A percentile compares a stretch with the other conserved stretches of the same genome.
phyloP scores from a whole-genome alignment of 2,329 filamentous ascomycete species.

The Cytospora leucostoma region DNA sequence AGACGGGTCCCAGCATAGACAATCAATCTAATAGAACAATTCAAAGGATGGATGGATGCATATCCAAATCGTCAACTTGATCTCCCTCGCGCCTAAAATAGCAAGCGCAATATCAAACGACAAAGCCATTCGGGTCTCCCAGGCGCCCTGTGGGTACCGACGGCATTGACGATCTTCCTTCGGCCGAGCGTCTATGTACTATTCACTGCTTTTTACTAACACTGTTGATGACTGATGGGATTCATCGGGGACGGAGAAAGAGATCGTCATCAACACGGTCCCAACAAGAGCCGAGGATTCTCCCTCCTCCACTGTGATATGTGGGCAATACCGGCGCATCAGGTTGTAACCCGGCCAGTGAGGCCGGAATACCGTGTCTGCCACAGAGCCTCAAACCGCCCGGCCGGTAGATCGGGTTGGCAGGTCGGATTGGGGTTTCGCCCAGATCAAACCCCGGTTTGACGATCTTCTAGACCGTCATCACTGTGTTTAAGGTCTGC shows the following conservation, averaged over 20 bases:
- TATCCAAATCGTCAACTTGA: not conserved
- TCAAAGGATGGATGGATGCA: not conserved
- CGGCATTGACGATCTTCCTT: not conserved
- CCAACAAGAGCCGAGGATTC: not conserved
- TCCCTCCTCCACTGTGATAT: not conserved
- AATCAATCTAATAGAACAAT: too few species aligned
- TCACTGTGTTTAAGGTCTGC: not conserved
- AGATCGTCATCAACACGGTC: not conserved
- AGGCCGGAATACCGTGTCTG: not conserved
- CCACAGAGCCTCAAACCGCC: conserved; percentile 23
- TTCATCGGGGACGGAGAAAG: not conserved
- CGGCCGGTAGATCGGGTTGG: conserved; percentile 10
- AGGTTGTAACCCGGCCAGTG: conserved; percentile 12
- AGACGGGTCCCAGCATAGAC: too few species aligned
- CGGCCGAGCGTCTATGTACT: not conserved
- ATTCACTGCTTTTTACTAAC: not conserved
- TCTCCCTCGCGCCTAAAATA: conserved; percentile 19
- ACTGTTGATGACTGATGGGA: not conserved
- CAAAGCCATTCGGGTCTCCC: conserved; percentile 9
- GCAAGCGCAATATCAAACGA: conserved; percentile 6
- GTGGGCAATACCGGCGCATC: not conserved
- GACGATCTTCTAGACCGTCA: conserved; percentile 5
- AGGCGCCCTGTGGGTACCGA: not conserved
- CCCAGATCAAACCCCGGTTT: conserved; percentile 6
- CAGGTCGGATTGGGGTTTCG: not conserved